Conservation (phyloP, 1,284 basidiomycete species). For the Cerrena zonata region DNA sequence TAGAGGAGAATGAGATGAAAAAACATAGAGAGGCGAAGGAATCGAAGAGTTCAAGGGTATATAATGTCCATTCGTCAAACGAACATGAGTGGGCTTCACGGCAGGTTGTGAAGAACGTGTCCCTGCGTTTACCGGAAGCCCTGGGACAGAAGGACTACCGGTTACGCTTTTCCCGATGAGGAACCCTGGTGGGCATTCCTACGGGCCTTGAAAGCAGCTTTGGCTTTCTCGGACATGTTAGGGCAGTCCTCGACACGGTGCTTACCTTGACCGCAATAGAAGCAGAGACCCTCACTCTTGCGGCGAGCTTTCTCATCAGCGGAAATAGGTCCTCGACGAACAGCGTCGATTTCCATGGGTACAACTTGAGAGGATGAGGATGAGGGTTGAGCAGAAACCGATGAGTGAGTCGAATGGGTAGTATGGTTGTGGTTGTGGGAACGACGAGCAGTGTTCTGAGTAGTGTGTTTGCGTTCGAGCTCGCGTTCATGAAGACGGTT, state of each 20-base stretch:
- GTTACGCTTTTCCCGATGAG: background rate
- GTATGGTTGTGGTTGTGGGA: background rate
- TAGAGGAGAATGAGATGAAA: slow-evolving; percentile 10
- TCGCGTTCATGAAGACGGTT: background rate
- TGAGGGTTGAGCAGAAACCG: background rate
- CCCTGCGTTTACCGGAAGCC: background rate
- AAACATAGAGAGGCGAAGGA: background rate
- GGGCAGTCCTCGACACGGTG: background rate
- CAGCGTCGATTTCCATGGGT: slow-evolving; percentile 3
- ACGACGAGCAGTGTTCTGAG: background rate
- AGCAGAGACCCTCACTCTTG: background rate
- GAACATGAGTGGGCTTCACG: background rate
- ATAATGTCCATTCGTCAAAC: background rate
- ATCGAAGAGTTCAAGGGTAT: background rate
- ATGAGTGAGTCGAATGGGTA: background rate
- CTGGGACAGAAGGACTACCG: background rate
- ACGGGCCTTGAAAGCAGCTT: background rate
- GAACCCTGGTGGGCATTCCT: too few relatives aligned
- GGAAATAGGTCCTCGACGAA: background rate
- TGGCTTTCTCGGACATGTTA: background rate
- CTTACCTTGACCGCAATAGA: background rate
- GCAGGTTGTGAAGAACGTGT: background rate
- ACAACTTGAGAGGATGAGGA: background rate
- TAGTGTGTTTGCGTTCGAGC: background rate
- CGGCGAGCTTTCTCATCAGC: background rate